These are phyloP conservation scores for Backusella mclennaniae DNA, from an alignment of 192 early-diverging fungal genomes.

Conservation along the genomic window DNA sequence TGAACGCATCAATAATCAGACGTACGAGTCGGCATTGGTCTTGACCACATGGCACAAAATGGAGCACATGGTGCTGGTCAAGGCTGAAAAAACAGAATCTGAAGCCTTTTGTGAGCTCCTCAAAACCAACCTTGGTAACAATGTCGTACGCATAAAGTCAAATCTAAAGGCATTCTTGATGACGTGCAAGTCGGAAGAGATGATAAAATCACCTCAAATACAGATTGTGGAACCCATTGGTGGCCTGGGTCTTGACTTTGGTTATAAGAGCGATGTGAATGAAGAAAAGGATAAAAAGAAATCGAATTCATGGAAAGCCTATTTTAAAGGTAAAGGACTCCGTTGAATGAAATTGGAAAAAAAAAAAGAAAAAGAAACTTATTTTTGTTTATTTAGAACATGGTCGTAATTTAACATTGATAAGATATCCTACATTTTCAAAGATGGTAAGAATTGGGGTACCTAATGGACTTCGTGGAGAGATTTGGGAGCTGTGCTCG, in stretches of 20 bases:
- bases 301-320: slow-evolving; percentile 70
- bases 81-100: slow-evolving; percentile 58
- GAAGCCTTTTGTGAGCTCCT: slow-evolving; percentile 84
- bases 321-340: slow-evolving; percentile 54
- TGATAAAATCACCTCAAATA: slow-evolving; percentile 46
- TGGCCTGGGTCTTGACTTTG: slow-evolving; percentile 74
- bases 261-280: slow-evolving; percentile 70
- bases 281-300: slow-evolving; percentile 69
- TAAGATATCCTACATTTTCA: slow-evolving; percentile 70
- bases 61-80: slow-evolving; percentile 77
- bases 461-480: slow-evolving; percentile 78
- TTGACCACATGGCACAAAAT: slow-evolving; percentile 93
- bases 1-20: slow-evolving; percentile 74
- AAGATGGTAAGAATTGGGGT: slow-evolving; percentile 80
- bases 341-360: neutral
- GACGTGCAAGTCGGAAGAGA: slow-evolving; percentile 79
- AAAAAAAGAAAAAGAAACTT: neutral
- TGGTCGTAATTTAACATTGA: slow-evolving; percentile 81
- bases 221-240: slow-evolving; percentile 23
- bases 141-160: slow-evolving; percentile 75
- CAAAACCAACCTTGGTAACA: slow-evolving; percentile 66
- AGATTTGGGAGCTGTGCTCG: slow-evolving; percentile 87
- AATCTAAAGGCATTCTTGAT: slow-evolving; percentile 68
- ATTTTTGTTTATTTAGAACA: slow-evolving; percentile 45
- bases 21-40: slow-evolving; percentile 64